These are phyloP conservation scores for Aphelidium insulamus DNA, from an alignment of 371 early-diverging fungal species.

Conservation along the genomic window DNA sequence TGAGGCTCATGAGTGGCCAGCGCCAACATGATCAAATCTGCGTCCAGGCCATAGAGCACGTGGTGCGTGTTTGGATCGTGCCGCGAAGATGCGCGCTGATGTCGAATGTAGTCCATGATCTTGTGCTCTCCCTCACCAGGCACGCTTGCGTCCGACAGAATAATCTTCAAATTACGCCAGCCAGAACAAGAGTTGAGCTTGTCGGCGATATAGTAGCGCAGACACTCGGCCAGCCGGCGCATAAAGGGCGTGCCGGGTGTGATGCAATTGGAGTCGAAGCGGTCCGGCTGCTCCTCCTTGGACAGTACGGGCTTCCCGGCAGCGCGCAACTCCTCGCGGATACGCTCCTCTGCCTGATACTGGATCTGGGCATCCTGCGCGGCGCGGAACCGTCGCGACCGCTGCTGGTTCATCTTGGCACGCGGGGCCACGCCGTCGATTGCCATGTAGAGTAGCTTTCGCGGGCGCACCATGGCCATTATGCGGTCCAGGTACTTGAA, in stretches of 20 bases:
- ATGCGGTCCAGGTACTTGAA: conserved; percentile 89
- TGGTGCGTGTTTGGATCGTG: conserved; percentile 79
- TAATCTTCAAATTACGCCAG: conserved; percentile 77
- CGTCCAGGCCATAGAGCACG: conserved; percentile 95
- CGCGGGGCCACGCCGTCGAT: conserved; percentile 99
- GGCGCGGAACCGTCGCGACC: conserved; percentile 91
- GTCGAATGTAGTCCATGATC: conserved; percentile 94
- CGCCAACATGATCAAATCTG: conserved; percentile 98
- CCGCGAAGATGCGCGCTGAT: conserved; percentile 44
- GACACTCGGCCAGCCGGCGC: conserved; percentile 59
- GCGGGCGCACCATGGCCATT: conserved; percentile 72
- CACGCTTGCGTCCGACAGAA: conserved; percentile 85
- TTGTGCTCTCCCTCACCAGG: conserved; percentile 99
- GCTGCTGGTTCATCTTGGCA: conserved; percentile 99
- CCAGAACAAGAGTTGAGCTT: conserved; percentile 65
- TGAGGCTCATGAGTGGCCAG: conserved; percentile 94
- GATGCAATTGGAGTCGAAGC: conserved; percentile 96
- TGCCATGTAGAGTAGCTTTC: conserved; percentile 89
- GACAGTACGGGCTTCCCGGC: conserved; percentile 11
- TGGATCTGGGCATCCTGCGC: conserved; percentile 62
- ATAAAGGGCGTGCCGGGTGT: conserved; percentile 99
- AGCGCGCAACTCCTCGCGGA: conserved; percentile 34
- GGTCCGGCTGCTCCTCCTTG: conserved; percentile 23
- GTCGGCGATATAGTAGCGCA: conserved; percentile 75
- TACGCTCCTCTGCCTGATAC: conserved; percentile 41